Conservation (phyloP, 2,329 filamentous ascomycete genomes). For the Exophiala oligosperma region DNA sequence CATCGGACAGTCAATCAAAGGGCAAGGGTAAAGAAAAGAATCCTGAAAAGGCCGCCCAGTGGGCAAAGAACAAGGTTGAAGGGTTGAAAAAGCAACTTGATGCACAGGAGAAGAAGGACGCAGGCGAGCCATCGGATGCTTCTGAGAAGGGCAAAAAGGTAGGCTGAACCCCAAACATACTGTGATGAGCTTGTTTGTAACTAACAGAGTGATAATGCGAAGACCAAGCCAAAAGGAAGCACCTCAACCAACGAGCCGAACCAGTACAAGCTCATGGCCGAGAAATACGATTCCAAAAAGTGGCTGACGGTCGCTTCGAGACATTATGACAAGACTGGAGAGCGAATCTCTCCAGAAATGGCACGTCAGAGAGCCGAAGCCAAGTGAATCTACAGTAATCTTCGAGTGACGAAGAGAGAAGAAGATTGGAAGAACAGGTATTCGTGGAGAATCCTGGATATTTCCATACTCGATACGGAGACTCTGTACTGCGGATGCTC, state of each 20-base stretch:
- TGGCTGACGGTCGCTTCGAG: constrained; percentile 26
- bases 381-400: constrained; percentile 1
- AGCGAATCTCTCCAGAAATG: constrained; percentile 25
- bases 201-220: background rate
- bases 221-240: background rate
- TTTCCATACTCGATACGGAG: no score
- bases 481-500: no score
- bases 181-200: background rate
- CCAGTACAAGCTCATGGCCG: constrained; percentile 10
- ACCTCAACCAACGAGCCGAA: background rate
- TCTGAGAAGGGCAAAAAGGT: background rate
- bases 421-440: background rate
- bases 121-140: constrained; percentile 1
- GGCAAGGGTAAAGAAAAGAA: constrained; percentile 12
- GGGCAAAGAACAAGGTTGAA: constrained; percentile 1
- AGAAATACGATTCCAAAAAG: constrained; percentile 23
- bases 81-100: constrained; percentile 8
- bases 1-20: constrained; percentile 2
- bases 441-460: background rate
- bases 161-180: background rate
- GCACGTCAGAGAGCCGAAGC: constrained; percentile 24
- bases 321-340: constrained; percentile 29
- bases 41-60: constrained; percentile 7
- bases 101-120: constrained; percentile 9
- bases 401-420: background rate